These are phyloP conservation scores for Telopea speciosissima DNA, from an alignment of 177 flowering plant species.

Conservation along the genomic window DNA sequence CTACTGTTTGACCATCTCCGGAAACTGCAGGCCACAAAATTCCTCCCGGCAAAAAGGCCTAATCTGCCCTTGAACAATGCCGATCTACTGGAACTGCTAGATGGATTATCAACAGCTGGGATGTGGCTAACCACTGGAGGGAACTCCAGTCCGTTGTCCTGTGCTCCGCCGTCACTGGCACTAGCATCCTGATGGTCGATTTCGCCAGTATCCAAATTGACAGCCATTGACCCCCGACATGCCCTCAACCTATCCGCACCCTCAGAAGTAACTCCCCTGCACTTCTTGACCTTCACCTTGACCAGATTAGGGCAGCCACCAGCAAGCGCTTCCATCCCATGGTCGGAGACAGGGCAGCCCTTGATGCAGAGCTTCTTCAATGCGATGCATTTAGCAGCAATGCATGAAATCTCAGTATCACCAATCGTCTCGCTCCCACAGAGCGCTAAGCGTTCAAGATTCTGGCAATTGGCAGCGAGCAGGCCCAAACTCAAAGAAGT, in stretches of 20 bases:
- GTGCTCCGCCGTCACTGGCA: constrained; percentile 52
- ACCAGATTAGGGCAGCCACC: constrained; percentile 86
- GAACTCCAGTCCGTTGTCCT: constrained; percentile 35
- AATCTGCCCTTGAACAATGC: constrained; percentile 53
- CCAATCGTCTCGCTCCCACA: constrained; percentile 88
- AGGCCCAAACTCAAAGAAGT: constrained; percentile 58
- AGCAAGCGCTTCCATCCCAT: constrained; percentile 73
- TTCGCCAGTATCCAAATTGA: constrained; percentile 58
- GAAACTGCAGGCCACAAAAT: constrained; percentile 57
- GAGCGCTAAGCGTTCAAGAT: constrained; percentile 68
- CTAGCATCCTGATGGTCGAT: constrained; percentile 44
- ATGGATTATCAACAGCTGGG: constrained; percentile 27
- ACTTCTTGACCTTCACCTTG: constrained; percentile 89
- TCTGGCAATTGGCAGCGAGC: constrained; percentile 60
- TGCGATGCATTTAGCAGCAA: constrained; percentile 64
- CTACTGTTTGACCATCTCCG: constrained; percentile 60
- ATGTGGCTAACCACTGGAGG: constrained; percentile 17
- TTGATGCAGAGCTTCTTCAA: constrained; percentile 85
- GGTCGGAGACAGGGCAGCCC: constrained; percentile 78
- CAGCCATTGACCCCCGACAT: constrained; percentile 49
- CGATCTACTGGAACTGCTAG: constrained; percentile 45
- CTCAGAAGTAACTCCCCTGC: constrained; percentile 61
- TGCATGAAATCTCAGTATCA: constrained; percentile 68
- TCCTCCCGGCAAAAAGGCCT: constrained; percentile 48
- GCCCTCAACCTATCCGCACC: constrained; percentile 68